phyloP scores from a whole-genome alignment of 2,329 filamentous ascomycete species.

The Fusarium newnesense region DNA sequence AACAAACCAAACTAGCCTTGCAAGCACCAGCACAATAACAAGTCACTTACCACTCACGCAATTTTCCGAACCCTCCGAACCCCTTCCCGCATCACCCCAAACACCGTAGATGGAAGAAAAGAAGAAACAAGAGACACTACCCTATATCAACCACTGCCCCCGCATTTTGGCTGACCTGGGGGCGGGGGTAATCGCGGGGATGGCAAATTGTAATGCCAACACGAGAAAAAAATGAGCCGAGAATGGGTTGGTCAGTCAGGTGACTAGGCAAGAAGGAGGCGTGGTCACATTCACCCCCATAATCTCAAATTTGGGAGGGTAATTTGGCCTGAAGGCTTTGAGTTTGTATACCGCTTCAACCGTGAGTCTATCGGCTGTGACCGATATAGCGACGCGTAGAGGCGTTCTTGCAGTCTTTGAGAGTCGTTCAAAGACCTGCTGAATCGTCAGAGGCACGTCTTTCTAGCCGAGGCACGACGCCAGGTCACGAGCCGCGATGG shows the following conservation, averaged over 20 bases:
- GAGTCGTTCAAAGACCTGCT: not conserved
- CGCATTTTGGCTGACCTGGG: conserved; percentile 21
- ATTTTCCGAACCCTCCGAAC: not conserved
- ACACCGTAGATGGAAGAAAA: not conserved
- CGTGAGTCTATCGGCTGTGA: not conserved
- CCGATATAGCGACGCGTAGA: not conserved
- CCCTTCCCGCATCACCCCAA: not conserved
- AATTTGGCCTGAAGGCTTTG: not conserved
- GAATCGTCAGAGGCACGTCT: conserved; percentile 1
- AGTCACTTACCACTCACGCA: not conserved
- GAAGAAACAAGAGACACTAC: not conserved
- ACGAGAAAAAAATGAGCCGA: conserved; percentile 22
- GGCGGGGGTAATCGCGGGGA: conserved; percentile 36
- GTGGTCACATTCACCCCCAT: conserved; percentile 32
- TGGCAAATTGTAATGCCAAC: not conserved
- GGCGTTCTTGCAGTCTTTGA: not conserved
- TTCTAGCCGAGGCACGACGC: conserved; percentile 15
- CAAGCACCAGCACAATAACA: not conserved
- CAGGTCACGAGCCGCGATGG: conserved; percentile 36
- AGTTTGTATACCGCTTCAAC: conserved; percentile 12
- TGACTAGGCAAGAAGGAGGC: conserved; percentile 26
- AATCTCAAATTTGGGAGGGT: conserved; percentile 30
- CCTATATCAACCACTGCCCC: conserved; percentile 14
- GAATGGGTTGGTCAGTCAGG: conserved; percentile 32
- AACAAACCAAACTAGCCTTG: not conserved